Base-by-base conservation (phyloP, 768 basidiomycete species). In the Boletus rufocinnamomeus region DNA sequence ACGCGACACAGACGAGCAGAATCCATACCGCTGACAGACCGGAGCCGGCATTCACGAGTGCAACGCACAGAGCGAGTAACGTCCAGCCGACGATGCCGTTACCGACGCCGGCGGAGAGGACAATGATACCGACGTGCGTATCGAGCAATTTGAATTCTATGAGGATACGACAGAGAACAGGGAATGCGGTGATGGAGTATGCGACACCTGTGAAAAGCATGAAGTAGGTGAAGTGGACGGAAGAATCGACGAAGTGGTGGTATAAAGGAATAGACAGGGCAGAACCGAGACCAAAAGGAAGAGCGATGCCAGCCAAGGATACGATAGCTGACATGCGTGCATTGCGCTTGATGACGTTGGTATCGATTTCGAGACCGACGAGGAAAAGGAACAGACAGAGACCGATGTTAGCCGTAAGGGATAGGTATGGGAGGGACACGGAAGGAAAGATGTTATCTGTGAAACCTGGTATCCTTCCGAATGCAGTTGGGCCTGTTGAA, bases 201-300 rank as follows among this genome's bases (percentile, higher is more conserved):
- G 94, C 93, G 23, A 95, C 93, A 14, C 93, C 94, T 10, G 91
- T 86, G 74, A 98, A 98, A 37, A 99, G 84, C 83, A 97, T 86
- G 73, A 98, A 98, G 70, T 96, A 80, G 0, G 91, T 88, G 72
- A 94, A 96, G 53, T 85, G 80, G 50, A 88, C 80, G 48, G 74
- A 77, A 1, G 76, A 72, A 67, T 88, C 82, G 63, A 93, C 82
- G 74, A 95, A 51, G 13, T 44, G 65, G 47, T 63, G 55, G 44
- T 69, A 73, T 27, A 72, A 11, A 0, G 87, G 91, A 4, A 93
- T 81, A 1, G 85, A 80, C 44, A 89, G 76, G 0, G 80, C 88
- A 0, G 88, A 82, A 0, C 96, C 96, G 3, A 98, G 74, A 1
- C 84, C 93, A 64, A 99, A 98, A 0, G 96, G 96, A 2, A 99